Conservation (phyloP, 805 yeast species). For the Kazachstania psychrophila region DNA sequence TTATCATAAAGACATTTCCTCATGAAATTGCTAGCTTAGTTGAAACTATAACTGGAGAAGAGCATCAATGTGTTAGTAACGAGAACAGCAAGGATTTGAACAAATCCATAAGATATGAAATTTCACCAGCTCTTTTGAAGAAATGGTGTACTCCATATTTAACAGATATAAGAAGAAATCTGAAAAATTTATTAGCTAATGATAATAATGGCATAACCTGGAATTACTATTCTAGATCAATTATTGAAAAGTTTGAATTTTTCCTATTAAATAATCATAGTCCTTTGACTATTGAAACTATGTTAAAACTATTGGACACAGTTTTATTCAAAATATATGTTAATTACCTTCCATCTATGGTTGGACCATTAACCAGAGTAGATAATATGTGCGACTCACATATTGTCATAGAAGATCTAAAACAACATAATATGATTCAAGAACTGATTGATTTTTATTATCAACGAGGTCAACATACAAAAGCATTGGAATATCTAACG, state of each 20-base stretch:
- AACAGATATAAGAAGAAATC: slow-evolving; percentile 41
- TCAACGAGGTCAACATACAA: slow-evolving; percentile 49
- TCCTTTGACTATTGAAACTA: slow-evolving; percentile 29
- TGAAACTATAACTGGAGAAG: slow-evolving; percentile 8
- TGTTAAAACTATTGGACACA: slow-evolving; percentile 55
- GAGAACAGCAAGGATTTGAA: too few relatives aligned
- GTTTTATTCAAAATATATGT: slow-evolving; percentile 68
- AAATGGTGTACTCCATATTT: slow-evolving; percentile 35
- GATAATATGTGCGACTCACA: slow-evolving; percentile 63
- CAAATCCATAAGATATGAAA: too few relatives aligned
- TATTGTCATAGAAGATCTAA: slow-evolving; percentile 48
- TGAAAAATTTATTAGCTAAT: slow-evolving; percentile 21
- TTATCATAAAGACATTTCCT: slow-evolving; percentile 40
- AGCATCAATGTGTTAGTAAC: slow-evolving; percentile 10
- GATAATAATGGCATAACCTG: slow-evolving; percentile 11
- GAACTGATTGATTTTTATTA: slow-evolving; percentile 74
- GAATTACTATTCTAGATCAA: slow-evolving; percentile 15
- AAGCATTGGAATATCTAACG: slow-evolving; percentile 57
- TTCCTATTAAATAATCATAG: slow-evolving; percentile 27
- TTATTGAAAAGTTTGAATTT: slow-evolving; percentile 20
- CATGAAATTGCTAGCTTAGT: slow-evolving; percentile 20
- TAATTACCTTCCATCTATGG: slow-evolving; percentile 55
- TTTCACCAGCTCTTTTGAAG: slow-evolving; percentile 13
- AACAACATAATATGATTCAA: slow-evolving; percentile 39
- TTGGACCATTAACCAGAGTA: slow-evolving; percentile 75